phyloP scores from a whole-genome alignment of 1,284 basidiomycete species.

The Sanghuangporus sanghuang region DNA sequence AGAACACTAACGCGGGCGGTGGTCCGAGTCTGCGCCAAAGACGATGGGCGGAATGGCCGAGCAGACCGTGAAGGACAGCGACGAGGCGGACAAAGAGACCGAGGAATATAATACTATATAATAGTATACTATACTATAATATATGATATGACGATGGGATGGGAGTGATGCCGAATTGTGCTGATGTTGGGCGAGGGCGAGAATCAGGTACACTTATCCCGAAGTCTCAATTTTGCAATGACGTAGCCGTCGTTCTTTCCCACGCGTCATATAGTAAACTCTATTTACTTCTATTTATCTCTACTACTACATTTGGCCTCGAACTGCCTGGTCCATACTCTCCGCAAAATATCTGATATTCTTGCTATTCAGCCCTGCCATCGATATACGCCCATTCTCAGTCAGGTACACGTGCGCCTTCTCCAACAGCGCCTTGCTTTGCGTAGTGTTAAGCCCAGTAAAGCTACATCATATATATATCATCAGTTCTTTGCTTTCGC shows the following conservation, averaged over 20 bases:
- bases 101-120: too few relatives aligned
- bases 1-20: neutral
- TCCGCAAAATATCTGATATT: slow-evolving; percentile 75
- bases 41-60: neutral
- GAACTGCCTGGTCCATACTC: slow-evolving; percentile 68
- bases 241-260: neutral
- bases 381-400: slow-evolving; percentile 80
- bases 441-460: slow-evolving; percentile 67
- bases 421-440: slow-evolving; percentile 71
- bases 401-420: slow-evolving; percentile 89
- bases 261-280: slow-evolving; percentile 6
- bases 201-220: neutral
- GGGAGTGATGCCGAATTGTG: neutral
- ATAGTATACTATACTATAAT: too few relatives aligned
- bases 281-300: slow-evolving; percentile 6
- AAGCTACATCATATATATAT: slow-evolving; percentile 43
- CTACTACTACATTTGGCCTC: slow-evolving; percentile 39
- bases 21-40: neutral
- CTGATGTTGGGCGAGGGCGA: neutral
- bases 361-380: slow-evolving; percentile 74
- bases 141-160: neutral
- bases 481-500: slow-evolving; percentile 6
- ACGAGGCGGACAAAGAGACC: slow-evolving; percentile 2
- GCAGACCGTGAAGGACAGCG: neutral
- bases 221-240: slow-evolving; percentile 1